These are phyloP conservation scores for Kluyveromyces sp. DNA, from an alignment of 1,139 yeast genomes.

Conservation along the genomic window DNA sequence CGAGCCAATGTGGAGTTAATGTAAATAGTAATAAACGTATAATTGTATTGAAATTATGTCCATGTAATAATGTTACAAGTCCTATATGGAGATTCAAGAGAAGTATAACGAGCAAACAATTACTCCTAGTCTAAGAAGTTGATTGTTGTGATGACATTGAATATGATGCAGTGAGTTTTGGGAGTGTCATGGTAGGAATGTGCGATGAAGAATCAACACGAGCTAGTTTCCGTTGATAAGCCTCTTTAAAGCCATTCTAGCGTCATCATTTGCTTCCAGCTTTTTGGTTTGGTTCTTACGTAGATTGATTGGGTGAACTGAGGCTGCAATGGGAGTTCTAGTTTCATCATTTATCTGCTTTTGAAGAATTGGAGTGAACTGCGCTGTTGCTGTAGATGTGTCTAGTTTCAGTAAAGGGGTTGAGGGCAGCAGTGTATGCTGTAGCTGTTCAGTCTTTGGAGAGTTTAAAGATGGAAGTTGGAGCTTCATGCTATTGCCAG, in stretches of 20 bases:
- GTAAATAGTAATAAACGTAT: not conserved
- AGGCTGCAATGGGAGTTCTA: not conserved
- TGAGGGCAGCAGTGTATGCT: constrained; percentile 1
- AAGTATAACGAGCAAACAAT: not conserved
- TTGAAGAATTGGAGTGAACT: constrained; percentile 13
- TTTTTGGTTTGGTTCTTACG: not conserved
- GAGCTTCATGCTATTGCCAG: not conserved
- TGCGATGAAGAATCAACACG: not conserved
- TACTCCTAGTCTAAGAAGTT: too few species aligned
- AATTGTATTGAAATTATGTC: constrained; percentile 1
- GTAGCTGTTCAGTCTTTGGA: constrained; percentile 4
- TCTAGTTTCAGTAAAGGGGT: constrained; percentile 3
- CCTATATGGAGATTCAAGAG: not conserved
- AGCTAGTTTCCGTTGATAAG: constrained; percentile 19
- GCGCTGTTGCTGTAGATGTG: constrained; percentile 6
- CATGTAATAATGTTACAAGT: constrained; percentile 7
- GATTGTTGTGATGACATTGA: too few species aligned
- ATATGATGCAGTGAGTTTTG: too few species aligned
- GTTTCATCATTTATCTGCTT: constrained; percentile 10
- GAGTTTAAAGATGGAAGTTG: constrained; percentile 3
- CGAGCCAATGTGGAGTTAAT: constrained; percentile 49
- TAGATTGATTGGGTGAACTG: constrained; percentile 4
- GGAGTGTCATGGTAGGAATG: not conserved
- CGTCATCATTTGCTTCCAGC: constrained; percentile 21
- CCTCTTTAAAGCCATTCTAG: constrained; percentile 25